Evolutionary conservation across 2,329 filamentous ascomycete species (phyloP), one percentile per base, ranked within the genome.

Genomic region (Colletotrichum acutatum): DNA sequence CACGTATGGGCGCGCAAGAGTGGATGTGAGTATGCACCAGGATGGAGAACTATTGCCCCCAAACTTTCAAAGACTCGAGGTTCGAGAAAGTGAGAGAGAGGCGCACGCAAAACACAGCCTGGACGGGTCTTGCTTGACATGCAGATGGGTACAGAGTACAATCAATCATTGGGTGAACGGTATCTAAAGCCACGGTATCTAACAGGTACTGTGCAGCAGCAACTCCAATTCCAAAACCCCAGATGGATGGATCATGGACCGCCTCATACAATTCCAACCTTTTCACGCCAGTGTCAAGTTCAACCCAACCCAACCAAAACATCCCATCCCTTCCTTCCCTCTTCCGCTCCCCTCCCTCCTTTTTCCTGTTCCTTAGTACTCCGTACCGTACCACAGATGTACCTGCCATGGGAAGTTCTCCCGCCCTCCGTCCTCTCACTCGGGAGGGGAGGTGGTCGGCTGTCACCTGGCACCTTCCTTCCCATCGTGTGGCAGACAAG

Each of bases 1-100:
- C 66, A 69, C 34, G 59, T 24, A 53, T 59, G 70, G 64, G 66
- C 66, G 64, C 34, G 59, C 24, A 53, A 69, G 70, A 69, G 60
- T 53, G 60, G 60, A 53, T n/a, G 28, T 26, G 19, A 62, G 9
- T 5, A 54, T 37, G 66, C 37, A 52, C 57, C 32, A 57, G 65
- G 42, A 30, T 32, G 30, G 42, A 30, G 24, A 34, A 59, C 14
- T 34, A 12, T 34, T 34, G 11, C 3, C 32, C 11, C 32, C 37
- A 42, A n/a, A n/a, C n/a, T n/a, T n/a, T n/a, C 6, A 16, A 14
- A 42, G 37, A 42, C 5, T 19, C 1, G 37, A 42, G 14, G 16
- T 16, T 16, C 14, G 14, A 34, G 28, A 64, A n/a, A n/a, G 12
- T 37, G 26, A 63, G 26, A 12, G 8, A 56, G 22, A 24, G 11